These are phyloP conservation scores for Phytopythium kandeliae DNA, from an alignment of 352 stramenopile species.

Conservation along the genomic window DNA sequence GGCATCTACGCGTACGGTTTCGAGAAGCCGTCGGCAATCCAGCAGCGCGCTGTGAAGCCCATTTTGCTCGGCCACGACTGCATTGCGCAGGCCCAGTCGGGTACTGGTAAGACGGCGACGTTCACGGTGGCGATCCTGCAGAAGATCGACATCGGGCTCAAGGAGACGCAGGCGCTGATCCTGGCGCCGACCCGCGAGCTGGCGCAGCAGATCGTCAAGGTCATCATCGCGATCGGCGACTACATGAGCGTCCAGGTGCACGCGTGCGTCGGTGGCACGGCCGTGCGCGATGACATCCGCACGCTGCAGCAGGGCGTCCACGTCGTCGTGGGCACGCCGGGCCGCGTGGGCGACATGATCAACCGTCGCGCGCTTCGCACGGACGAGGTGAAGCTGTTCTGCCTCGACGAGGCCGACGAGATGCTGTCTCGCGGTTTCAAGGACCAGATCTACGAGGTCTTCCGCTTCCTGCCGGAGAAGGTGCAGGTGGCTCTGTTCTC, in stretches of 20 bases:
- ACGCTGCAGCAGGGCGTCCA: constrained; percentile 97
- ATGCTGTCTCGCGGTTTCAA: constrained; percentile 99
- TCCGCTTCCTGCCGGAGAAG: constrained; percentile 98
- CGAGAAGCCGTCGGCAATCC: constrained; percentile 99
- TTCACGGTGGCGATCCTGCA: constrained; percentile 99
- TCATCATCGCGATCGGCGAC: constrained; percentile 91
- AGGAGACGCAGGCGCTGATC: constrained; percentile 98
- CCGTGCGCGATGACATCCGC: constrained; percentile 97
- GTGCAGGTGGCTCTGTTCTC: constrained; percentile 98
- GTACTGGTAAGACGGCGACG: constrained; percentile 99
- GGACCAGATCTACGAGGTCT: constrained; percentile 99
- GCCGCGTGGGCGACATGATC: constrained; percentile 99
- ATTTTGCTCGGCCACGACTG: constrained; percentile 97
- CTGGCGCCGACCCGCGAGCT: constrained; percentile 99
- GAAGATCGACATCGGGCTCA: constrained; percentile 94
- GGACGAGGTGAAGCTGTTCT: constrained; percentile 96
- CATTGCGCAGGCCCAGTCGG: constrained; percentile 99
- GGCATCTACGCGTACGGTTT: constrained; percentile 99
- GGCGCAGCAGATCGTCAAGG: constrained; percentile 99
- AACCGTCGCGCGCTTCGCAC: constrained; percentile 95
- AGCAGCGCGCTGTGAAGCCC: constrained; percentile 98
- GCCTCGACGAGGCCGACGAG: constrained; percentile 99
- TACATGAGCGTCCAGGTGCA: constrained; percentile 98
- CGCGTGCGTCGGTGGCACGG: constrained; percentile 97
- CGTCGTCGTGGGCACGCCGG: constrained; percentile 98